phyloP scores from a whole-genome alignment of 768 basidiomycete genomes.

The Suillus spraguei region DNA sequence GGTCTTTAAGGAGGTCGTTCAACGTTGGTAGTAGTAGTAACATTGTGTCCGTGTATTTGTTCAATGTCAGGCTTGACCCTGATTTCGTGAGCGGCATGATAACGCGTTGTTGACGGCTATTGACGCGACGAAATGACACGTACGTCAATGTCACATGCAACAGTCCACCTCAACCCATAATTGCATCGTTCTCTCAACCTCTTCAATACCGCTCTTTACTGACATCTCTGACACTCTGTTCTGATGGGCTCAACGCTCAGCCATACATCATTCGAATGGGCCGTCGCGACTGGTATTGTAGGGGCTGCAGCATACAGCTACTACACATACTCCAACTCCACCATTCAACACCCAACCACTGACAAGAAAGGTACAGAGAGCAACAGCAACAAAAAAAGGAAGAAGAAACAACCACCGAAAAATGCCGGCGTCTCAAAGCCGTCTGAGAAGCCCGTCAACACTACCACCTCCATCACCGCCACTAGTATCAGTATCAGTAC shows the following conservation, averaged over 20 bases:
- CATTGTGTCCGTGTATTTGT: neutral
- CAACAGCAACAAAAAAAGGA: conserved; percentile 21
- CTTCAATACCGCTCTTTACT: neutral
- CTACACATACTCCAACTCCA: conserved; percentile 17
- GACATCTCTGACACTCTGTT: neutral
- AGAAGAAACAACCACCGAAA: conserved; percentile 26
- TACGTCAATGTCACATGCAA: conserved; percentile 13
- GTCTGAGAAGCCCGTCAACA: neutral
- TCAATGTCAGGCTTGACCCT: neutral
- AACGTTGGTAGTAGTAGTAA: neutral
- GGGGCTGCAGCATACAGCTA: conserved; percentile 46
- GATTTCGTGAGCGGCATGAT: conserved; percentile 11
- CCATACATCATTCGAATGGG: conserved; percentile 40
- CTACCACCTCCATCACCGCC: neutral
- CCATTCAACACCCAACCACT: neutral
- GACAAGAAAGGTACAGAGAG: conserved; percentile 29
- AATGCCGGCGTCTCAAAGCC: conserved; percentile 17
- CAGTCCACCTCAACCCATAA: neutral
- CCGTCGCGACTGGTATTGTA: conserved; percentile 39
- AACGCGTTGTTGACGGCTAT: conserved; percentile 30
- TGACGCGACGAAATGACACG: conserved; percentile 27
- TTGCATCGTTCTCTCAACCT: conserved; percentile 1
- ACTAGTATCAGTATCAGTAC: neutral
- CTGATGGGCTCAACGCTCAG: conserved; percentile 52
- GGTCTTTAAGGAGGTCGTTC: neutral